A percentile compares a stretch with the other conserved stretches of the same genome.
These are phyloP conservation scores for Areca catechu DNA, from an alignment of 176 grass and related monocot species.

Conservation along the genomic window DNA sequence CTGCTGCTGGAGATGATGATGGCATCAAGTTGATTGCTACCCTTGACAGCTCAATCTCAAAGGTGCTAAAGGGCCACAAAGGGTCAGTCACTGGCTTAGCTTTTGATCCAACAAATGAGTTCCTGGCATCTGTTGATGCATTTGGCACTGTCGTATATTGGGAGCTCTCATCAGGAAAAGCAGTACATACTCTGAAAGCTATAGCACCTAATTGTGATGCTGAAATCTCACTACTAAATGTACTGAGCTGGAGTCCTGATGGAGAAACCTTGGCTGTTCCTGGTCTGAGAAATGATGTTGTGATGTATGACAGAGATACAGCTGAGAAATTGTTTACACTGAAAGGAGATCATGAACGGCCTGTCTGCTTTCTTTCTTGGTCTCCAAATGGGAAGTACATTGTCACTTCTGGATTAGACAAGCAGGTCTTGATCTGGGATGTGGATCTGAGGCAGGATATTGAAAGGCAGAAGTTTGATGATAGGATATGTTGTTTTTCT, in stretches of 20 bases:
- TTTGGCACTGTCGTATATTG: conserved; percentile 78
- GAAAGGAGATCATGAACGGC: conserved; percentile 81
- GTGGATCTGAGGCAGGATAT: conserved; percentile 88
- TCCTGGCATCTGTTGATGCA: conserved; percentile 65
- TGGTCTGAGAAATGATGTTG: conserved; percentile 79
- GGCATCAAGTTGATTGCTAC: conserved; percentile 89
- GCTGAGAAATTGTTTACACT: conserved; percentile 60
- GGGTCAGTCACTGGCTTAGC: conserved; percentile 55
- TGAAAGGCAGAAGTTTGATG: conserved; percentile 84
- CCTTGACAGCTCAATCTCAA: conserved; percentile 78
- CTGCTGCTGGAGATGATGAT: conserved; percentile 85
- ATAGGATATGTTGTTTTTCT: conserved; percentile 55
- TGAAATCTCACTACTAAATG: conserved; percentile 40
- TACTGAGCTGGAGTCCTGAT: conserved; percentile 70
- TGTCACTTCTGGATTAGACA: conserved; percentile 70
- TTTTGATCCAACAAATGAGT: conserved; percentile 82
- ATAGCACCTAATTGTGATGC: conserved; percentile 57
- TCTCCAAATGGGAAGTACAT: conserved; percentile 86
- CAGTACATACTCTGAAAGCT: conserved; percentile 37
- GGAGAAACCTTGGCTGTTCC: conserved; percentile 77
- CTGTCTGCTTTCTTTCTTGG: conserved; percentile 69
- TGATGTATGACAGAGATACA: conserved; percentile 92
- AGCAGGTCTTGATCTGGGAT: conserved; percentile 91
- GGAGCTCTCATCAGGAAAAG: conserved; percentile 56
- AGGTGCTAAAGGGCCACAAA: conserved; percentile 93